phyloP scores from a whole-genome alignment of 106 monocot genomes.

The Alisma plantagoaquatica region DNA sequence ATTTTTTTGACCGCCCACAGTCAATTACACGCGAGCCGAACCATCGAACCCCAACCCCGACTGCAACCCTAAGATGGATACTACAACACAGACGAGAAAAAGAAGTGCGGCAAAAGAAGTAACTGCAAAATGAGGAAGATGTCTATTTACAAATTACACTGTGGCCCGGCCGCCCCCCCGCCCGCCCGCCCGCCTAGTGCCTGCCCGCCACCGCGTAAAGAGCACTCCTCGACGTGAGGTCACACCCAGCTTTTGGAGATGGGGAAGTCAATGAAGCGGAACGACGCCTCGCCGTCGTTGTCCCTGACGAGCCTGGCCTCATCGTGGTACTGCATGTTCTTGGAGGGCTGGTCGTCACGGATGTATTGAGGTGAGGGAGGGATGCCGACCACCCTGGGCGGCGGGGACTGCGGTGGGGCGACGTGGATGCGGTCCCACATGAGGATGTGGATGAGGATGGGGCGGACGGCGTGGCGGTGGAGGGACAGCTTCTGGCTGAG shows the following conservation, averaged over 20 bases:
- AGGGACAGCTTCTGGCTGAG: conserved; percentile 76
- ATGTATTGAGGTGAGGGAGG: conserved; percentile 1
- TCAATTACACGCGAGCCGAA: too few species aligned
- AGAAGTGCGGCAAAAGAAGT: too few species aligned
- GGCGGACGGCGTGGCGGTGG: conserved; percentile 51
- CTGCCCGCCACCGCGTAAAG: too few species aligned
- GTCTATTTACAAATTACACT: too few species aligned
- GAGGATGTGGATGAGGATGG: conserved; percentile 51
- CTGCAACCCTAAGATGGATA: too few species aligned
- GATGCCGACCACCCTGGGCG: neutral
- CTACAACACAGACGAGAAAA: too few species aligned
- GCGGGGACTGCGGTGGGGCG: neutral
- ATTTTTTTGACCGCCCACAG: too few species aligned
- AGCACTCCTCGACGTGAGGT: too few species aligned
- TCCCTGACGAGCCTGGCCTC: conserved; percentile 11
- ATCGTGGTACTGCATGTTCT: conserved; percentile 6
- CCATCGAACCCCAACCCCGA: too few species aligned
- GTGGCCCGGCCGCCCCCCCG: too few species aligned
- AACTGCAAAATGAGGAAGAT: too few species aligned
- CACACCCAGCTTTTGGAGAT: conserved; percentile 5
- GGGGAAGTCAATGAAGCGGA: conserved; percentile 18
- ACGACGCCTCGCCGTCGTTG: conserved; percentile 9
- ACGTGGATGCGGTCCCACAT: conserved; percentile 43
- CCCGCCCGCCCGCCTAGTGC: too few species aligned
- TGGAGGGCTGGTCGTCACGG: neutral